Conservation (phyloP, 345 rosid species). For the Boechera divaricarpa region DNA sequence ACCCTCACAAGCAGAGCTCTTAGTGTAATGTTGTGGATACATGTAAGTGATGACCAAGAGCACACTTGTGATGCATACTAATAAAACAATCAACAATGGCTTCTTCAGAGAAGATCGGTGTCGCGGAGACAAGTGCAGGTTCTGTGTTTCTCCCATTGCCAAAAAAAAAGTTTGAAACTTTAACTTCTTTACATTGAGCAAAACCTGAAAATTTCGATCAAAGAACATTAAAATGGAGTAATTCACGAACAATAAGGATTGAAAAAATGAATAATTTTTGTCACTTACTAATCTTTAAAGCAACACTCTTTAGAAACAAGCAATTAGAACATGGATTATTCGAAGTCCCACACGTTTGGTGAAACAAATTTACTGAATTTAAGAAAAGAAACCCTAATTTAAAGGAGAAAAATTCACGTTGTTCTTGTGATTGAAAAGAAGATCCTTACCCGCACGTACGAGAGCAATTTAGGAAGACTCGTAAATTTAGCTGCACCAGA, state of each 20-base stretch:
- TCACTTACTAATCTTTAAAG: constrained; percentile 24
- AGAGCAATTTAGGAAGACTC: not conserved
- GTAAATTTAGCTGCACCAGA: constrained; percentile 2
- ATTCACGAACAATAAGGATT: not conserved
- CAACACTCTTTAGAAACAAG: constrained; percentile 34
- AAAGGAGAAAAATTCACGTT: constrained; percentile 35
- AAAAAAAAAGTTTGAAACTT: constrained; percentile 36
- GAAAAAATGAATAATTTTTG: constrained; percentile 13
- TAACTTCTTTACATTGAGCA: constrained; percentile 36
- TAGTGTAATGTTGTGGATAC: constrained; percentile 71
- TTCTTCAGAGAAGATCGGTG: constrained; percentile 78
- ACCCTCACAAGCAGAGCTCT: constrained; percentile 61
- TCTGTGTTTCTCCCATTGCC: constrained; percentile 74
- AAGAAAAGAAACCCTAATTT: constrained; percentile 3
- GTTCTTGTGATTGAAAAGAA: constrained; percentile 33
- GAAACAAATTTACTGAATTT: not conserved
- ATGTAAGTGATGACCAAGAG: constrained; percentile 76
- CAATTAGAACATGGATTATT: constrained; percentile 27
- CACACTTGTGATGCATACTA: constrained; percentile 78
- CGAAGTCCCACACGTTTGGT: constrained; percentile 37
- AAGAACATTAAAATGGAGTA: not conserved
- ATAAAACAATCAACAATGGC: constrained; percentile 75
- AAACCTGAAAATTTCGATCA: constrained; percentile 25
- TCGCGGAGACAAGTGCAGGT: constrained; percentile 64
- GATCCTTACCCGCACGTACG: constrained; percentile 37